These are phyloP conservation scores for Gryganskiella cystojenkinii DNA, from an alignment of 192 early-diverging fungal species.

Conservation along the genomic window DNA sequence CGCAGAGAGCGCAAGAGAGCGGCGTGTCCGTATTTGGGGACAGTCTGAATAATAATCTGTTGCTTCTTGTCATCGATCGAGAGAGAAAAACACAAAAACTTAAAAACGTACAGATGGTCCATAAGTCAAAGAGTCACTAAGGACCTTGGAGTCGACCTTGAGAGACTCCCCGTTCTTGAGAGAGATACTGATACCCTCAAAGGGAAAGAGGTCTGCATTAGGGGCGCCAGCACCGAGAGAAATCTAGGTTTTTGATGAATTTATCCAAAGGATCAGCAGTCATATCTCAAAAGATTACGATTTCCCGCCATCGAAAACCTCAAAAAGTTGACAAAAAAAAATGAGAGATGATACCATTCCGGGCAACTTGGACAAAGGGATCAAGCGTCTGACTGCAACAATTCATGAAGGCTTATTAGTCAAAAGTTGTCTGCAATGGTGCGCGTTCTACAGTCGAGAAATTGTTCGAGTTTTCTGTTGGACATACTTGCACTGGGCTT, in stretches of 20 bases:
- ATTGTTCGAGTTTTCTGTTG: no score
- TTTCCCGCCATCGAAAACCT: not conserved
- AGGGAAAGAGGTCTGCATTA: slow-evolving; percentile 73
- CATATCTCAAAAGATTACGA: not conserved
- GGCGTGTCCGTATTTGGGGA: no score
- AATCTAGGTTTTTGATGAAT: slow-evolving; percentile 54
- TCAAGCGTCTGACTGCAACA: slow-evolving; percentile 33
- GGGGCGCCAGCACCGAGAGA: slow-evolving; percentile 80
- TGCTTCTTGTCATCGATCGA: no score
- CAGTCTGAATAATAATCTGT: no score
- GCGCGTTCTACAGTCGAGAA: not conserved
- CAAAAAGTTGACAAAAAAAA: not conserved
- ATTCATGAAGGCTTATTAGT: not conserved
- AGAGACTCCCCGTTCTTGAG: slow-evolving; percentile 69
- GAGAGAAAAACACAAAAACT: no score
- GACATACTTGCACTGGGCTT: slow-evolving; percentile 59
- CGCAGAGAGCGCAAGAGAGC: not conserved
- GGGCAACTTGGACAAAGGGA: slow-evolving; percentile 44
- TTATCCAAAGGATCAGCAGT: not conserved
- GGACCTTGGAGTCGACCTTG: slow-evolving; percentile 62
- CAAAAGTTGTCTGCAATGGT: not conserved
- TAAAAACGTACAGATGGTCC: slow-evolving; percentile 65
- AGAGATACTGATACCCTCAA: slow-evolving; percentile 61
- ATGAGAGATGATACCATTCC: slow-evolving; percentile 49
- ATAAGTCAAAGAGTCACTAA: slow-evolving; percentile 71